Conservation (phyloP, 1,284 basidiomycete species). For the Inonotus hispidus region DNA sequence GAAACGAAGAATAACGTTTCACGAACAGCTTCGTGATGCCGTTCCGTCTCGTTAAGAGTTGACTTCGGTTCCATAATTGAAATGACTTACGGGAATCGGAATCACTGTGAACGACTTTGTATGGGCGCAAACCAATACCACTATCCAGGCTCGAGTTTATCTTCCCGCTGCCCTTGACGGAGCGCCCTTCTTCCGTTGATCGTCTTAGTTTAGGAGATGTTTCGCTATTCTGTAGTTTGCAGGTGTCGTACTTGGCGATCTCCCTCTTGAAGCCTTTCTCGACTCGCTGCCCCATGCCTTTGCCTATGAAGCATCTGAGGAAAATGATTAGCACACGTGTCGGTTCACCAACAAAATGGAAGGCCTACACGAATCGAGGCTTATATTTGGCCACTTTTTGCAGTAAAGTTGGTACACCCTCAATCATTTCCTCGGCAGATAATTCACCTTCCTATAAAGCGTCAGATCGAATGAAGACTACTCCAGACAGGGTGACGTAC, state of each 20-base stretch:
- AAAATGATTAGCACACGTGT: conserved; percentile 51
- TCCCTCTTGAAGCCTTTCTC: conserved; percentile 29
- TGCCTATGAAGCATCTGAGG: conserved; percentile 39
- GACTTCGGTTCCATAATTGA: background rate
- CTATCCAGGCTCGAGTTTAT: conserved; percentile 13
- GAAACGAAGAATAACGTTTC: conserved; percentile 64
- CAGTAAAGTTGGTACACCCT: conserved; percentile 45
- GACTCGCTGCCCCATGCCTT: conserved; percentile 41
- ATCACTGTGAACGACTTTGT: conserved; percentile 38
- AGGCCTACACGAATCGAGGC: conserved; percentile 44
- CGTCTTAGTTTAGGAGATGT: background rate
- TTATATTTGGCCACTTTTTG: conserved; percentile 48
- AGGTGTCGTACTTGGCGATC: conserved; percentile 1
- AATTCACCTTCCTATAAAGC: conserved; percentile 52
- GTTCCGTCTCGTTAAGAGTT: background rate
- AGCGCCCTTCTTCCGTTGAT: background rate
- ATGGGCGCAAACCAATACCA: conserved; percentile 41
- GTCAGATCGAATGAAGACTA: background rate
- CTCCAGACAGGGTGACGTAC: conserved; percentile 23
- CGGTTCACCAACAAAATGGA: conserved; percentile 40
- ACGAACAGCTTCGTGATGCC: conserved; percentile 4
- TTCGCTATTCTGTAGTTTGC: background rate
- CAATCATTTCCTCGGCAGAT: conserved; percentile 45
- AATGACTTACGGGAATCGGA: conserved; percentile 2
- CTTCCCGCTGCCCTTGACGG: background rate